Evolutionary conservation across 2,329 filamentous ascomycete genomes (phyloP).

Genomic region (Chaetomiaceae sp.): DNA sequence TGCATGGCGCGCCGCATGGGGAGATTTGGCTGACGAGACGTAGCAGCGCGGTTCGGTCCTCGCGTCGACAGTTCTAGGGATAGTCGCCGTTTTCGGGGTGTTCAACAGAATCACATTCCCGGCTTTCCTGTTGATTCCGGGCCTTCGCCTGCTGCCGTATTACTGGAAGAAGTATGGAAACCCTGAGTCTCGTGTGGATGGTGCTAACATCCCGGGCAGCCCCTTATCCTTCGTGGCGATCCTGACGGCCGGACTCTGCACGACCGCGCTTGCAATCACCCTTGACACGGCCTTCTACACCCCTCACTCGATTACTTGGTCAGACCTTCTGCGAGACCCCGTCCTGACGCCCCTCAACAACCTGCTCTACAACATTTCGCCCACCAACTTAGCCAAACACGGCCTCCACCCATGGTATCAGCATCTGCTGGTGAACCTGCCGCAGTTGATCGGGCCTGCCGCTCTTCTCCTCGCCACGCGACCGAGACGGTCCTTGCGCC

Average conservation of each 20-base stretch:
- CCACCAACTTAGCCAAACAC: conserved; percentile 68
- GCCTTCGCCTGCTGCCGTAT: conserved; percentile 77
- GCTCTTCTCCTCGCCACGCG: conserved; percentile 55
- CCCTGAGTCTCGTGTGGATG: conserved; percentile 10
- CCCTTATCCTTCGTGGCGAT: conserved; percentile 60
- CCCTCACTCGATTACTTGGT: conserved; percentile 58
- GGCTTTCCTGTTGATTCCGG: conserved; percentile 82
- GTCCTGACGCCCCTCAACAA: conserved; percentile 76
- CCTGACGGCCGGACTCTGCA: conserved; percentile 60
- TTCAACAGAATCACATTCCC: conserved; percentile 99
- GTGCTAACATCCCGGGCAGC: conserved; percentile 34
- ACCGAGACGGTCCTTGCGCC: conserved; percentile 55
- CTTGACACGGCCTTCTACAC: conserved; percentile 85
- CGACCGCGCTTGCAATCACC: conserved; percentile 67
- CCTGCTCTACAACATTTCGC: conserved; percentile 66
- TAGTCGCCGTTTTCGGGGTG: conserved; percentile 76
- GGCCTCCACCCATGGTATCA: conserved; percentile 77
- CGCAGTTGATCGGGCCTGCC: conserved; percentile 68
- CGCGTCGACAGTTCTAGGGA: conserved; percentile 72
- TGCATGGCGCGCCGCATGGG: too few species aligned
- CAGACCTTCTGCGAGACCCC: conserved; percentile 58
- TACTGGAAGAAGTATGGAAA: conserved; percentile 68
- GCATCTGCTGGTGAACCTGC: conserved; percentile 66
- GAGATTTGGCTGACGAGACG: conserved; percentile 24
- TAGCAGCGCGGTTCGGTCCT: conserved; percentile 71